Base-by-base conservation (phyloP, 2,329 filamentous ascomycete genomes). In the Helicocarpus griseus region DNA sequence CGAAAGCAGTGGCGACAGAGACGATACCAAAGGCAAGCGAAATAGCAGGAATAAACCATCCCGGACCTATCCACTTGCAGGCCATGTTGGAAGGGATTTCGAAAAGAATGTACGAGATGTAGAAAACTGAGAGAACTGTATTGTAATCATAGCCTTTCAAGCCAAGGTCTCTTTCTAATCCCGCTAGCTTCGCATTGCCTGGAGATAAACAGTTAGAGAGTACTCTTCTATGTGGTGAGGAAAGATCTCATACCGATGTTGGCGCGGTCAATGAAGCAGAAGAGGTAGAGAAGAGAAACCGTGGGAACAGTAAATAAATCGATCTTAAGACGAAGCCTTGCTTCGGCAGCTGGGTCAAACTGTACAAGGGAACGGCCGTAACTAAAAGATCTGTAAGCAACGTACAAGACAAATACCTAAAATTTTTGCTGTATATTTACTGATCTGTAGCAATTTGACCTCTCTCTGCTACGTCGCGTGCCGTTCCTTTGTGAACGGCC, bases 191-290 rank as follows among this genome's bases (percentile, higher is more conserved):
- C 1, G 83, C 83, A 63, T 87, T 87, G n/a, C 83, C 81, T 83
- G 49, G 48, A 49, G 22, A 41, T 19, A 22, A 7, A n/a, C 5
- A 11, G 26, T 41, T 8, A 33, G 48, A 7, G 21, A 9, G 17
- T n/a, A n/a, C n/a, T n/a, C n/a, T n/a, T n/a, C n/a, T 14, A 26
- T 24, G 19, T 39, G 3, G 48, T 36, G 11, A 53, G 21, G 26
- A 17, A 26, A 21, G 40, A 47, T 4, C 56, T 19, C 70, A 61
- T 61, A 82, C 83, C 84, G 35, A 88, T 83, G 55, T 87, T 87
- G 22, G 83, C 81, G n/a, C 84, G 76, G 59, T 87, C 84, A 56
- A 87, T 86, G 66, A 86, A 87, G 67, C 83, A 86, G 60, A 87
- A 86, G 0, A 87, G 73, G 59, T 87, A 87, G 3, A 87, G 69